Percentiles rank a stretch among this genome's conserved stretches.
Evolutionary conservation across 1,139 yeast genomes (phyloP).

Genomic region (Lodderomyces parapsilosis): DNA sequence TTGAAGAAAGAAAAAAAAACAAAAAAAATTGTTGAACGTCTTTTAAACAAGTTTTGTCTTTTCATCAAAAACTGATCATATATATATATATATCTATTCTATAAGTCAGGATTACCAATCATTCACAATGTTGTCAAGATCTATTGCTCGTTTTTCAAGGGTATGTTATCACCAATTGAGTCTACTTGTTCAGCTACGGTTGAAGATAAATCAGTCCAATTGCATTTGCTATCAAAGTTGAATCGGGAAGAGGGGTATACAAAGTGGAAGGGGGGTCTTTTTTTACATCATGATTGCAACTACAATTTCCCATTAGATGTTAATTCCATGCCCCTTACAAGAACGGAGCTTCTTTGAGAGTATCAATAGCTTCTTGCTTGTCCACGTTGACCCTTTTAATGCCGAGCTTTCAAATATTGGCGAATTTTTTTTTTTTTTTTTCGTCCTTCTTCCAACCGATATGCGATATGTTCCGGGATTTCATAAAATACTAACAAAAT

Average conservation of each 20-base stretch:
- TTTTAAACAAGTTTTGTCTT: neutral
- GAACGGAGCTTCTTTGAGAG: too few species aligned
- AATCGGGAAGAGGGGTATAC: neutral
- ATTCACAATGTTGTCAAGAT: conserved; percentile 38
- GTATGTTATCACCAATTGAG: conserved; percentile 28
- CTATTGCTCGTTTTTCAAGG: conserved; percentile 44
- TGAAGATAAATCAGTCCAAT: neutral
- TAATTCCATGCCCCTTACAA: neutral
- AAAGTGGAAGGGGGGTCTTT: too few species aligned
- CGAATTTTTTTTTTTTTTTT: conserved; percentile 1
- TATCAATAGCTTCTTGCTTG: neutral
- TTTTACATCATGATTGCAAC: neutral
- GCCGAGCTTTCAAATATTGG: neutral
- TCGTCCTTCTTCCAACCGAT: neutral
- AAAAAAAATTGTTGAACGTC: neutral
- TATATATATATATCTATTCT: neutral
- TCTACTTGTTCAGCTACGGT: neutral
- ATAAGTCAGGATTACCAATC: neutral
- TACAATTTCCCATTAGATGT: neutral
- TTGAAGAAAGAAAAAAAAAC: neutral
- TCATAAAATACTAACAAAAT: neutral
- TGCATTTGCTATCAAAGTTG: neutral
- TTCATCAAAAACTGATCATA: neutral
- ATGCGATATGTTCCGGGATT: conserved; percentile 1
- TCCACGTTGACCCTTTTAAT: neutral